Evolutionary conservation across 164 flowering plant genomes (phyloP), one percentile per base, ranked within the genome.

Genomic region (Litsea cubeba): DNA sequence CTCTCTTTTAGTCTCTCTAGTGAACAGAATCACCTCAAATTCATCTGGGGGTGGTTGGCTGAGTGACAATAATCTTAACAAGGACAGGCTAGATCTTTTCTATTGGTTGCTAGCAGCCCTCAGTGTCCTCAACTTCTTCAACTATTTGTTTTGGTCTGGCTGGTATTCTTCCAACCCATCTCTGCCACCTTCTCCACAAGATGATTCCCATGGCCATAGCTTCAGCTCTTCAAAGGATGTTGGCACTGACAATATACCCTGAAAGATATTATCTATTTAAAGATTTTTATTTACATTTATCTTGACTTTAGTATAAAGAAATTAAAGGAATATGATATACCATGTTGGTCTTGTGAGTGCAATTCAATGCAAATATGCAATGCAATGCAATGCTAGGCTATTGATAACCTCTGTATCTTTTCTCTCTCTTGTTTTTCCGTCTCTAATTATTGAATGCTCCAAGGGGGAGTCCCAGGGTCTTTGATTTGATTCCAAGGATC

Each of bases 101-200:
- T 90, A 90, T 63, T 88, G 95, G 95, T 46, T 90, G 79, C 78
- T 89, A 20, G 92, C 90, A 25, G 81, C 67, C 30, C 85, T 89
- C 1, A 87, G 92, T 77, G n/a, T 90, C 60, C 51, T 84, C 75
- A 89, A 89, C 77, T 88, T 89, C 84, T 79, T 87, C 69, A 85
- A 87, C 76, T 90, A 86, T 76, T 84, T 89, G 15, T 87, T 86
- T 72, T 88, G 91, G 88, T 84, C 95, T n/a, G 80, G 76, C 23
- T 88, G 94, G 94, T 87, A 84, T 72, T 74, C 84, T 67, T 75
- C 72, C 68, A 79, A 82, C 35, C 83, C 84, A 69, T 78, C 85
- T 68, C 65, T 74, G 50, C 71, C 75, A 35, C 69, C 81, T 14
- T 51, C 81, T 69, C 54, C 83, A 23, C 76, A 70, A 23, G 69